Base-by-base conservation (phyloP, 2,329 filamentous ascomycete species). In the Neonectria punicea region DNA sequence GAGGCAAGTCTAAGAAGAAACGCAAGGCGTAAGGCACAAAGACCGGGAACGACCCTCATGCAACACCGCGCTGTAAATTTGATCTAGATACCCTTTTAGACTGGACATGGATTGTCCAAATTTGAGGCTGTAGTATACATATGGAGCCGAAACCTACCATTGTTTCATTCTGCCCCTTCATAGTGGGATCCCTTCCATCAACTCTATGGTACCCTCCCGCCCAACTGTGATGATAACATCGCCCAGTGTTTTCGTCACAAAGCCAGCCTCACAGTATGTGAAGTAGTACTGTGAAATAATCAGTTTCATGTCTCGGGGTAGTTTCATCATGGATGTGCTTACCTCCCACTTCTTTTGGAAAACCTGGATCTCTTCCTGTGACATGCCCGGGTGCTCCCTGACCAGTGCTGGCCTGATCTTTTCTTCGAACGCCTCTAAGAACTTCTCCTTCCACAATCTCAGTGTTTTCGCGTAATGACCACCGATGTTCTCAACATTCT, bases 321-420 rank as follows among this genome's bases (percentile, higher is more conserved):
- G 14, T 8, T 18, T 8, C 4, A n/a, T 36, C 43, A 49, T 10
- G 32, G 13, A 25, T 46, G 30, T 39, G 75, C 83, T 76, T 73
- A 87, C 86, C 82, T 92, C 86, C 91, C 91, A 93, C 76, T 92
- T 93, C 67, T 87, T 84, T 73, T 85, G 85, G 73, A 93, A 93
- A 2, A 92, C 84, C 46, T 90, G 87, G 1, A 92, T 83, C 39
- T 89, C 89, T 44, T 85, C 85, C 58, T 90, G 84, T 0, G 81
- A 85, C 85, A 91, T 89, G 3, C 81, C 79, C 0, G 82, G 80
- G 71, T 92, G 86, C 71, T 91, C 86, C 14, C 72, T 73, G 67
- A 87, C 78, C 50, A 93, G 78, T 2, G 89, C 88, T 8, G 87
- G 86, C 59, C 83, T 82, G 70, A 93, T 92, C 58, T 80, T 80